Evolutionary conservation across 1,284 basidiomycete species (phyloP).

Genomic region (Hemileia vastatrix): DNA sequence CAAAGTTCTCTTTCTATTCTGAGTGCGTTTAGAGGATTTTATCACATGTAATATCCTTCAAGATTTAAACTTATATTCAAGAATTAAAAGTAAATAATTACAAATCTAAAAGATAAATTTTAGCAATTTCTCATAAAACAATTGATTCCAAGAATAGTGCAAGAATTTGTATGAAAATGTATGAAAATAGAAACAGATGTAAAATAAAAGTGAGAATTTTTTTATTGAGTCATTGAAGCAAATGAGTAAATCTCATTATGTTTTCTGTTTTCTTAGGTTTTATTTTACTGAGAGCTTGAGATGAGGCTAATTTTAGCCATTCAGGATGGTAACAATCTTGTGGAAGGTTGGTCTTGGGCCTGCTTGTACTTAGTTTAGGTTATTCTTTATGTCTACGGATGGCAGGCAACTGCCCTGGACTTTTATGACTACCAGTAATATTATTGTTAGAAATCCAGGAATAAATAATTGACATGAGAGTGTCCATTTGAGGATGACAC

Average conservation of each 20-base stretch:
- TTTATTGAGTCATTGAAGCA: neutral
- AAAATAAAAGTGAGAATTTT: neutral
- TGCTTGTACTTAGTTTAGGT: neutral
- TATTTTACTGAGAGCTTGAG: too few relatives aligned
- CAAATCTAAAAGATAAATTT: too few relatives aligned
- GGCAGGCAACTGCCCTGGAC: neutral
- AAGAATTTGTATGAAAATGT: too few relatives aligned
- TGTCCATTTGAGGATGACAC: neutral
- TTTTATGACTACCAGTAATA: neutral
- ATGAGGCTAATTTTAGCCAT: neutral
- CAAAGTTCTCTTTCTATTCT: too few relatives aligned
- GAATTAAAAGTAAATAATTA: too few relatives aligned
- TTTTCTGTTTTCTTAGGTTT: neutral
- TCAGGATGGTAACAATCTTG: neutral
- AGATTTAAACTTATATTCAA: too few relatives aligned
- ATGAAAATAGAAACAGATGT: neutral
- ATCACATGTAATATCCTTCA: too few relatives aligned
- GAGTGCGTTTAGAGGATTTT: too few relatives aligned
- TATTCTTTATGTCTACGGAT: neutral
- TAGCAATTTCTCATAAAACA: too few relatives aligned
- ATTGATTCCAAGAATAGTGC: too few relatives aligned
- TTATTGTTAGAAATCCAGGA: neutral
- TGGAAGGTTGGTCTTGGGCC: neutral
- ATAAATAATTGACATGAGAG: too few relatives aligned
- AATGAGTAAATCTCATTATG: neutral